These are phyloP conservation scores for Didymella exigua DNA, from an alignment of 2,329 filamentous ascomycete genomes.

Conservation along the genomic window DNA sequence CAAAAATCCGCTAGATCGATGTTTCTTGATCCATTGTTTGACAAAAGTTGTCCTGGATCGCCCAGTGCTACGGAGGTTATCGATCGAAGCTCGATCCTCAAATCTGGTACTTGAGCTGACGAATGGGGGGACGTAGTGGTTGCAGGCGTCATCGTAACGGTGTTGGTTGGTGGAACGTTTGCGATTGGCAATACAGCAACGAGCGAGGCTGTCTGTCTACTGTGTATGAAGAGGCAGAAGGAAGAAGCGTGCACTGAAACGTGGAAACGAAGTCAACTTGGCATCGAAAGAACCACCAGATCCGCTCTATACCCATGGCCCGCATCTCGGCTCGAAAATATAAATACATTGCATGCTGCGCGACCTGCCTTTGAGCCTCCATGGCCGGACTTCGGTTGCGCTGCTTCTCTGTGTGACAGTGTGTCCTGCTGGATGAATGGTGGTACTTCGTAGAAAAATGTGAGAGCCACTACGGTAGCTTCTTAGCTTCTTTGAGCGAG, in stretches of 20 bases:
- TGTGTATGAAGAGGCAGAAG: background rate
- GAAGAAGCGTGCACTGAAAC: background rate
- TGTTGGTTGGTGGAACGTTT: conserved; percentile 19
- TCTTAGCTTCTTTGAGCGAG: conserved; percentile 3
- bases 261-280: background rate
- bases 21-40: conserved; percentile 11
- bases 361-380: background rate
- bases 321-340: too few species aligned
- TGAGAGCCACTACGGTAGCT: too few species aligned
- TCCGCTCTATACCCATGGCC: background rate
- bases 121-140: background rate
- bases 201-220: too few species aligned
- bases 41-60: conserved; percentile 1
- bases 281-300: background rate
- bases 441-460: too few species aligned
- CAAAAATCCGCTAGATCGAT: conserved; percentile 42
- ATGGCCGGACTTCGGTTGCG: background rate
- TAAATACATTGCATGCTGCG: too few species aligned
- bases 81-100: conserved; percentile 14
- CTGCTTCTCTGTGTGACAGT: background rate
- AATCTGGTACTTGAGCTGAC: conserved; percentile 1
- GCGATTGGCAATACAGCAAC: background rate
- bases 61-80: conserved; percentile 1
- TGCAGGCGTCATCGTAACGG: conserved; percentile 7
- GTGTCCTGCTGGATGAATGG: too few species aligned